These are phyloP conservation scores for Hypoxylon sp. DNA, from an alignment of 2,329 filamentous ascomycete genomes.

Conservation along the genomic window DNA sequence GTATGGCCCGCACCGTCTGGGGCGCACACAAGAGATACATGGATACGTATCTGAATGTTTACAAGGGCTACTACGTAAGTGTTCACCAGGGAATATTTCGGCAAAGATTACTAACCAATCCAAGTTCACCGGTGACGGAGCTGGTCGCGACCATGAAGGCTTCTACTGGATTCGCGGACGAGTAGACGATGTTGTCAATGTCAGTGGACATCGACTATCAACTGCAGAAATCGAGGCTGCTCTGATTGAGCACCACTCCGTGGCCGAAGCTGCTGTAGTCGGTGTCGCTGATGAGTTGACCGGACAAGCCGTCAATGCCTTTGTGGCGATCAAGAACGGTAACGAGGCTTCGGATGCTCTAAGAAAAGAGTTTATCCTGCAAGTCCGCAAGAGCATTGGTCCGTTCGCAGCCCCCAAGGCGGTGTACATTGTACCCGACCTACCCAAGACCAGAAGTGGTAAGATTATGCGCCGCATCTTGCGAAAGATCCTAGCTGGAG, in stretches of 20 bases:
- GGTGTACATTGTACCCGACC: constrained; percentile 89
- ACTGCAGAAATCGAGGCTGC: constrained; percentile 99
- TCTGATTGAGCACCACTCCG: constrained; percentile 88
- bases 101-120: constrained; percentile 40
- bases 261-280: constrained; percentile 96
- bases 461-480: constrained; percentile 99
- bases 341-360: constrained; percentile 82
- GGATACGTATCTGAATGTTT: constrained; percentile 98
- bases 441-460: constrained; percentile 96
- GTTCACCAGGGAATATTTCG: neutral
- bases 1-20: constrained; percentile 98
- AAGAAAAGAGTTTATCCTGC: constrained; percentile 92
- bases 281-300: constrained; percentile 94
- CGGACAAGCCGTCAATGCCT: constrained; percentile 97
- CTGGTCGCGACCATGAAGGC: constrained; percentile 94
- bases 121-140: constrained; percentile 92
- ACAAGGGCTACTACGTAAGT: constrained; percentile 97
- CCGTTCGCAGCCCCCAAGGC: constrained; percentile 97
- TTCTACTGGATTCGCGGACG: constrained; percentile 99
- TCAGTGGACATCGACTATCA: constrained; percentile 94
- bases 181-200: constrained; percentile 98
- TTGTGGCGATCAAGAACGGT: constrained; percentile 91
- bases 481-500: constrained; percentile 95
- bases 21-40: constrained; percentile 98
- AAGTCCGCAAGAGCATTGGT: constrained; percentile 97